Conservation (phyloP, 1,139 yeast species). For the Starmera stellimalicola region DNA sequence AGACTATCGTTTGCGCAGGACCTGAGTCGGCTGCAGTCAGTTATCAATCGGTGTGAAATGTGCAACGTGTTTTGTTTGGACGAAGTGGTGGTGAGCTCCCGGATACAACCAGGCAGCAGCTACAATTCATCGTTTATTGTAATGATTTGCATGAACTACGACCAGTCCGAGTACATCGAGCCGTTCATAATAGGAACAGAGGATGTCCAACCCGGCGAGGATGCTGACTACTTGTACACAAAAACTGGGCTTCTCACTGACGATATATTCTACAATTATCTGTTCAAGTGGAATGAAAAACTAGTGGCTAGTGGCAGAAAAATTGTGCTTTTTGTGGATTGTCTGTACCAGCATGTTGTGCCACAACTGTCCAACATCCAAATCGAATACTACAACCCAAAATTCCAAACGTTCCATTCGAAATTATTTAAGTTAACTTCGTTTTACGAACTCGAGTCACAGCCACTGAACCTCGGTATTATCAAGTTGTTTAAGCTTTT, state of each 20-base stretch:
- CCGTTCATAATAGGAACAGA: not conserved
- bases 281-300: slow-evolving; percentile 8
- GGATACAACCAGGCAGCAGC: slow-evolving; percentile 10
- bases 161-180: too few species aligned
- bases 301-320: slow-evolving; percentile 9
- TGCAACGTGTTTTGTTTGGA: slow-evolving; percentile 20
- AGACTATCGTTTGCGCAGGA: not conserved
- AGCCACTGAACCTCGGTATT: slow-evolving; percentile 23
- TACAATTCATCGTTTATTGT: slow-evolving; percentile 7
- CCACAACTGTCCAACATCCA: slow-evolving; percentile 18
- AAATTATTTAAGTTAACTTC: slow-evolving; percentile 1
- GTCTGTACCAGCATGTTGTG: slow-evolving; percentile 22
- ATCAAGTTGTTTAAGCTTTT: slow-evolving; percentile 21
- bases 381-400: slow-evolving; percentile 19
- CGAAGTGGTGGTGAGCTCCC: slow-evolving; percentile 15
- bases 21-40: slow-evolving; percentile 9
- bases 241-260: slow-evolving; percentile 15
- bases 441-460: slow-evolving; percentile 11
- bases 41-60: too few species aligned
- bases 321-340: slow-evolving; percentile 21
- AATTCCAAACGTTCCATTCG: slow-evolving; percentile 7
- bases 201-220: not conserved
- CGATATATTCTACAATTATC: slow-evolving; percentile 21
- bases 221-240: slow-evolving; percentile 5
- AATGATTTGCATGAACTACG: slow-evolving; percentile 2